Evolutionary conservation across 306 rosid species (phyloP).

Genomic region (Malus sieversii): DNA sequence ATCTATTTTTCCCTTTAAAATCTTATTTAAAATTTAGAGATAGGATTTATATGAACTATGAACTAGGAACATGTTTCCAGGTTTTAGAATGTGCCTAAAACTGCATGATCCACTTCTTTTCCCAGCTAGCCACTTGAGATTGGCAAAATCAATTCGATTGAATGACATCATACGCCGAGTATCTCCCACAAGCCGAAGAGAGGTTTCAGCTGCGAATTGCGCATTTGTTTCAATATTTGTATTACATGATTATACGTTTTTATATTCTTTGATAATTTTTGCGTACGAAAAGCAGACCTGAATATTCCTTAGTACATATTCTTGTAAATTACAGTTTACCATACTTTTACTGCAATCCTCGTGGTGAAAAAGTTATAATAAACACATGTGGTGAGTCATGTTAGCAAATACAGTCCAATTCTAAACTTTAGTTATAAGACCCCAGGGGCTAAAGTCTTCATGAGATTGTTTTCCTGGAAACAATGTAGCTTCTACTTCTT

Average conservation of each 20-base stretch:
- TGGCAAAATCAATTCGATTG: slow-evolving; percentile 4
- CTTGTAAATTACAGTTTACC: neutral
- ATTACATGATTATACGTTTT: neutral
- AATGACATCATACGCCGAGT: neutral
- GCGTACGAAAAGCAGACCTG: neutral
- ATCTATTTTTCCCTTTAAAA: neutral
- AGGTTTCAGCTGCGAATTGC: neutral
- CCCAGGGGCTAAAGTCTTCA: no score
- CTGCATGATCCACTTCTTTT: neutral
- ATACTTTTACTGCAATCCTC: neutral
- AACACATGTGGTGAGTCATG: neutral
- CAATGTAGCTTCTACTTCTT: slow-evolving; percentile 47
- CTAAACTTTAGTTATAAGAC: no score
- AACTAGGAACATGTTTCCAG: neutral
- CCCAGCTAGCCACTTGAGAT: slow-evolving; percentile 19
- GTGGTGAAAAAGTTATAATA: neutral
- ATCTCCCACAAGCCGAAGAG: neutral
- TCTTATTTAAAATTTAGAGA: neutral
- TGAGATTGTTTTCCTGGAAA: slow-evolving; percentile 9
- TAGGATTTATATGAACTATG: neutral
- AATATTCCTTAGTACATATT: neutral
- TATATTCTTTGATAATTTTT: neutral
- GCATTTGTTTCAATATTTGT: neutral
- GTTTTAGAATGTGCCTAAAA: neutral
- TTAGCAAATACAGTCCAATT: no score